Evolutionary conservation across 257 asterid species (phyloP), one percentile per base, ranked within the genome.

Genomic region (Primulina huaijiensis): DNA sequence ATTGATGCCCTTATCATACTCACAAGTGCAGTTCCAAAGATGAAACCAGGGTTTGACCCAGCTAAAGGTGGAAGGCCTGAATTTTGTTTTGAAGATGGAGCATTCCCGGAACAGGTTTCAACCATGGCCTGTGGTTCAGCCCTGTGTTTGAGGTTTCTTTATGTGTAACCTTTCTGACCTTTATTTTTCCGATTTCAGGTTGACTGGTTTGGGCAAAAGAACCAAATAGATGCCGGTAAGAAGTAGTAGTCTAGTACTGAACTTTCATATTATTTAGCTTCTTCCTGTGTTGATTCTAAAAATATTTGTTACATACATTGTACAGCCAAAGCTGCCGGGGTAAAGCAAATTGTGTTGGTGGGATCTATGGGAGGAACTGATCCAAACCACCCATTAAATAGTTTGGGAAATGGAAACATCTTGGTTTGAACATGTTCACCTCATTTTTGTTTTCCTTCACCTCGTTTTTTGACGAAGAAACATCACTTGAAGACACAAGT

Each of bases 311-410:
- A 67, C 62, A 57, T 30, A 10, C 72, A 19, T 52, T 83, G 50
- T 74, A 73, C 92, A 93, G 99, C 99, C 67, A 93, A 90, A 84
- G 95, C 92, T 80, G 95, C 92, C 63, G 97, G 97, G 60, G 97
- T 90, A 77, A 89, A 93, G 91, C 98, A 89, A 4, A 87, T 93
- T 73, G 96, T 93, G 70, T 77, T 93, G 84, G 89, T 93, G 62
- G 97, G 98, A 73, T 93, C 98, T 23, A 93, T 93, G 98, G 98
- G 98, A 79, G 98, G 97, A 79, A 87, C 85, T 10, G 80, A 86
- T 65, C 87, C 70, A 4, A 85, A 87, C 75, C 88, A 93, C 74
- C 96, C 97, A 14, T 75, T 93, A 17, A 93, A 93, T 80, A 86
- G 85, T 85, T 55, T 93, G 65, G 98, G 96, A 34, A 86, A 93